Percentiles rank a stretch among this genome's conserved stretches.
These are phyloP conservation scores for Colletotrichum gigasporum DNA, from an alignment of 2,329 filamentous ascomycete species.

Conservation along the genomic window DNA sequence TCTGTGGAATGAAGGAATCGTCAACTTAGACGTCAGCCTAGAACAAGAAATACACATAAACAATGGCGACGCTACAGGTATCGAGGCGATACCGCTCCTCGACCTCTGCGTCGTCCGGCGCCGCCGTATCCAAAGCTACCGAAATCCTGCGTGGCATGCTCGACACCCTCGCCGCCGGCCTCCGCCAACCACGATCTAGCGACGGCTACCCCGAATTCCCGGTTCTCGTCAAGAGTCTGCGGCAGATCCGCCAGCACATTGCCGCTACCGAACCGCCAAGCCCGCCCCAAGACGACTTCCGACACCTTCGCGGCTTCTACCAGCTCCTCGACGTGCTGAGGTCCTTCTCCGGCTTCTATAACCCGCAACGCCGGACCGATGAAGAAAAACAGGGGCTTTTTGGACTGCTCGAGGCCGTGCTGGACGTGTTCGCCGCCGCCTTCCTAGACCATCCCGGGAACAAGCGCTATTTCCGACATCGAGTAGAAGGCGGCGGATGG, in stretches of 20 bases:
- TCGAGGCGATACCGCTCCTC: conserved; percentile 69
- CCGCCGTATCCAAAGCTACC: conserved; percentile 67
- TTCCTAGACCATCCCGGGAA: conserved; percentile 87
- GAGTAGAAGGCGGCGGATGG: conserved; percentile 82
- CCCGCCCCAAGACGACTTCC: conserved; percentile 80
- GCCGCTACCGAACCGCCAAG: conserved; percentile 56
- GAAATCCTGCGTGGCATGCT: conserved; percentile 67
- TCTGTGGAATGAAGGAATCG: conserved; percentile 30
- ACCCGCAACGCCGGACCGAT: conserved; percentile 68
- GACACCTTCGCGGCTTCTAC: conserved; percentile 82
- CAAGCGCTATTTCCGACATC: conserved; percentile 82
- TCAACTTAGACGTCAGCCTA: neutral
- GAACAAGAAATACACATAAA: conserved; percentile 33
- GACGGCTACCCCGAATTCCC: conserved; percentile 59
- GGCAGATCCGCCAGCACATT: conserved; percentile 72
- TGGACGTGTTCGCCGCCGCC: conserved; percentile 78
- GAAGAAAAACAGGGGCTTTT: conserved; percentile 74
- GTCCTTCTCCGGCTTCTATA: conserved; percentile 79
- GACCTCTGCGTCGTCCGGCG: conserved; percentile 67
- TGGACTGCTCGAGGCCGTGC: conserved; percentile 74
- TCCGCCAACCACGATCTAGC: conserved; percentile 41
- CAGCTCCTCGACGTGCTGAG: conserved; percentile 75
- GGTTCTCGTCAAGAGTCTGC: conserved; percentile 64
- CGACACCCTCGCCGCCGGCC: conserved; percentile 51
- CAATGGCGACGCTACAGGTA: conserved; percentile 58